phyloP scores from a whole-genome alignment of 352 stramenopile species.

The Lagenidium sp. region DNA sequence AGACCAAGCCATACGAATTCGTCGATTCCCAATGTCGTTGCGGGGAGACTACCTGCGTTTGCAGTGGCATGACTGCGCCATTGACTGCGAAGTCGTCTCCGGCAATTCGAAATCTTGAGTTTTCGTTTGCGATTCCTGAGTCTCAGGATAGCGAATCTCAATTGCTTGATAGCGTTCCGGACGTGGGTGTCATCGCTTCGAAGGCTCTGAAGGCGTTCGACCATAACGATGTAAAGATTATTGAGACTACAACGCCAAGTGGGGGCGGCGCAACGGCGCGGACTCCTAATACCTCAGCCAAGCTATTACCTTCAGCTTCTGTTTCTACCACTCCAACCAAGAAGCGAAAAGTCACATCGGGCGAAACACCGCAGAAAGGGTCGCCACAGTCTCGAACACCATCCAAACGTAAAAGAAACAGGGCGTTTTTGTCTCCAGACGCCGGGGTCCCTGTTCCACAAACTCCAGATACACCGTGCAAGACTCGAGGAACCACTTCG shows the following conservation, averaged over 20 bases:
- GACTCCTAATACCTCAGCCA: too few species aligned
- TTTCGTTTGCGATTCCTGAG: slow-evolving; percentile 49
- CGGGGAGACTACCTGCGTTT: slow-evolving; percentile 13
- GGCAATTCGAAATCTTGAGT: slow-evolving; percentile 49
- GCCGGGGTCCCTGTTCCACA: slow-evolving; percentile 1
- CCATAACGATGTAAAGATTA: slow-evolving; percentile 3
- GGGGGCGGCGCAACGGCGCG: too few species aligned
- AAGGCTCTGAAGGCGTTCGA: slow-evolving; percentile 16
- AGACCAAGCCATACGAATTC: slow-evolving; percentile 22
- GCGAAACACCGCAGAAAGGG: too few species aligned
- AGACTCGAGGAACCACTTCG: too few species aligned
- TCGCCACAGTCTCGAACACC: too few species aligned
- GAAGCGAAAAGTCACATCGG: too few species aligned
- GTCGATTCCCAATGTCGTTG: slow-evolving; percentile 19
- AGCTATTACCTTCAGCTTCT: too few species aligned
- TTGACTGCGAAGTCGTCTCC: slow-evolving; percentile 10
- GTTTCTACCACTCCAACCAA: too few species aligned
- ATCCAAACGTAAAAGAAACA: slow-evolving; percentile 16
- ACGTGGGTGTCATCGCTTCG: slow-evolving; percentile 16
- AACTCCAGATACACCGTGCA: too few species aligned
- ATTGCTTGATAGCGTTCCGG: slow-evolving; percentile 21
- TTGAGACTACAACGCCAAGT: neutral
- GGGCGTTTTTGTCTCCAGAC: slow-evolving; percentile 20
- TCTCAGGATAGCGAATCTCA: slow-evolving; percentile 48
- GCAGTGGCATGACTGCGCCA: neutral